These are phyloP conservation scores for Nicotiana rustica DNA, from an alignment of 305 asterid species.

Conservation along the genomic window DNA sequence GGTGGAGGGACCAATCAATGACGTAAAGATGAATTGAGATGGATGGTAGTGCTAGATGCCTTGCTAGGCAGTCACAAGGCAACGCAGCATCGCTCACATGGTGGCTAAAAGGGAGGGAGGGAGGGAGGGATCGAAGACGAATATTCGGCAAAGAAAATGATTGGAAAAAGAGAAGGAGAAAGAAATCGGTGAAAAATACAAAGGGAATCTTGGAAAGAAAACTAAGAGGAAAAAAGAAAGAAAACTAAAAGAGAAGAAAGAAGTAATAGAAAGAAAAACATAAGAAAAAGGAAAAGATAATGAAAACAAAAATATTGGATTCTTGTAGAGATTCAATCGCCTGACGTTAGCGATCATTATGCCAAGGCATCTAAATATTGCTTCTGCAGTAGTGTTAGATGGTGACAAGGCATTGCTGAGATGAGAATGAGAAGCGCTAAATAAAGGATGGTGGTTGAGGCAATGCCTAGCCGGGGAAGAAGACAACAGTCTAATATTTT, in stretches of 20 bases:
- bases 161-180: constrained; percentile 1
- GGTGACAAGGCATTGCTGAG: constrained; percentile 3
- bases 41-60: constrained; percentile 4
- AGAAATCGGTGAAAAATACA: neutral
- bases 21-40: neutral
- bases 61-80: neutral
- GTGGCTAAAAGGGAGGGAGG: neutral
- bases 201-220: constrained; percentile 18
- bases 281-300: neutral
- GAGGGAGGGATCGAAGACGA: neutral
- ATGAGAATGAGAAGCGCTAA: constrained; percentile 7
- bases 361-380: neutral
- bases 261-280: neutral
- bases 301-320: neutral
- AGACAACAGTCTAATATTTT: neutral
- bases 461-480: neutral
- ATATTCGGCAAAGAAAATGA: constrained; percentile 28
- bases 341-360: neutral
- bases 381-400: neutral
- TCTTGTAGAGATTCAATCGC: neutral
- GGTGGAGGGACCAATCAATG: neutral
- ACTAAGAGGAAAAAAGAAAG: constrained; percentile 4
- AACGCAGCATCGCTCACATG: neutral
- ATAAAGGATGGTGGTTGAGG: constrained; percentile 10
- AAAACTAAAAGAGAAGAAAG: neutral